Base-by-base conservation (phyloP, 176 grass and related monocot genomes). In the Tillandsia leiboldiana region DNA sequence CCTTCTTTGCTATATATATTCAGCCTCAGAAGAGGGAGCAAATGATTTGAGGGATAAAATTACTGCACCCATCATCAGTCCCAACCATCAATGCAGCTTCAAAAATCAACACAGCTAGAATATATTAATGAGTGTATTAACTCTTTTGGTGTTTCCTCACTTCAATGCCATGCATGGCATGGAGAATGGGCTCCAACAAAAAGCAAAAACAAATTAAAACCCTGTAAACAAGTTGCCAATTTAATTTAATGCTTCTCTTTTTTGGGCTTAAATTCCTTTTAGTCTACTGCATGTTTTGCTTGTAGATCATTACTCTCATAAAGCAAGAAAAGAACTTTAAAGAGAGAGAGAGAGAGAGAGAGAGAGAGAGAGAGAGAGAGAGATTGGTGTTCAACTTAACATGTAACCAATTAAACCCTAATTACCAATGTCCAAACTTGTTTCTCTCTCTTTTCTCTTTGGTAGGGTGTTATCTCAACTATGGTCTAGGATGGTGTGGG, bases 401-500 rank as follows among this genome's bases (percentile, higher is more conserved):
- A 42, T 6, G 33, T 42, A 42, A 42, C 33, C 33, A 42, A 42
- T 42, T 42, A 42, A 42, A 6, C 33, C 33, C 33, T 42, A 42
- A 42, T 3, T 1, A 42, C 7, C 33, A 6, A 42, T 42, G 3
- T 7, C 5, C 33, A 18, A n/a, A n/a, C 22, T 7, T 9, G 3
- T 9, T 8, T 61, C 15, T 53, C 51, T 53, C 13, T 53, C 51
- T 53, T 53, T 53, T 53, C 11, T 9, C 13, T 53, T 12, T n/a
- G 53, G 11, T 56, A 56, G 53, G 33, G 33, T 42, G 33, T 56
- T 56, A 17, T 57, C 4, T 17, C 56, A 42, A 42, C 70, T 71
- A 86, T 15, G 73, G 78, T 58, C 83, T 81, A 28, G 69, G 73
- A 48, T 86, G 78, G 63, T 86, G 83, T 53, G 78, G 78, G 69